Base-by-base conservation (phyloP, 805 yeast genomes). In the Lipomyces chichibuensis region DNA sequence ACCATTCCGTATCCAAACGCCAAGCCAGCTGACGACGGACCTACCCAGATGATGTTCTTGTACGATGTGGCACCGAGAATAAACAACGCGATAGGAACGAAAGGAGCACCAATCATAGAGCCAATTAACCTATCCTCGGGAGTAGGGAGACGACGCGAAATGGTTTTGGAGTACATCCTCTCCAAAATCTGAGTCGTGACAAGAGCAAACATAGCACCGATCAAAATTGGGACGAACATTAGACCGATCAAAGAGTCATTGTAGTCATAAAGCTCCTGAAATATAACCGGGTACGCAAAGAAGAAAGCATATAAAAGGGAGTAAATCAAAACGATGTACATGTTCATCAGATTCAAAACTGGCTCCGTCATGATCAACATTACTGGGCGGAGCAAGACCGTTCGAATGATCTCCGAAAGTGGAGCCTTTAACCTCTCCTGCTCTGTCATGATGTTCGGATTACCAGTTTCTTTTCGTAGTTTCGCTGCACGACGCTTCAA, bases 201-300 rank as follows among this genome's bases (percentile, higher is more conserved):
- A 46, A 92, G 80, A 0, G 97, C 96, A 54, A 87, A 77, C 17
- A 81, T 77, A 0, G 97, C 97, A 71, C 98, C 98, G 66, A 92
- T 91, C 70, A 92, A 80, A 74, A 92, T 92, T 29, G 97, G 97
- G 74, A 92, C 89, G 73, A 90, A 84, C 96, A 93, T 91, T 73
- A 92, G 80, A 46, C 97, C 97, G 72, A 90, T 87, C 62, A 83
- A 82, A 73, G 91, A 90, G 77, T 91, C 96, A 71, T 88, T 83
- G 78, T 82, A 92, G 59, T 87, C 91, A 75, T 92, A 90, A 63
- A 92, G 82, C 64, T 87, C 89, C 64, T 83, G 84, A 77, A 92
- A 92, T 62, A 92, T 91, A 62, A 89, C 96, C 3, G 98, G 98
- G 79, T 90, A 92, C 0, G 98, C 97, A 80, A 92, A 92, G 87